phyloP scores from a whole-genome alignment of 2,329 filamentous ascomycete genomes.

The Hawksworthiomyces lignivorus region DNA sequence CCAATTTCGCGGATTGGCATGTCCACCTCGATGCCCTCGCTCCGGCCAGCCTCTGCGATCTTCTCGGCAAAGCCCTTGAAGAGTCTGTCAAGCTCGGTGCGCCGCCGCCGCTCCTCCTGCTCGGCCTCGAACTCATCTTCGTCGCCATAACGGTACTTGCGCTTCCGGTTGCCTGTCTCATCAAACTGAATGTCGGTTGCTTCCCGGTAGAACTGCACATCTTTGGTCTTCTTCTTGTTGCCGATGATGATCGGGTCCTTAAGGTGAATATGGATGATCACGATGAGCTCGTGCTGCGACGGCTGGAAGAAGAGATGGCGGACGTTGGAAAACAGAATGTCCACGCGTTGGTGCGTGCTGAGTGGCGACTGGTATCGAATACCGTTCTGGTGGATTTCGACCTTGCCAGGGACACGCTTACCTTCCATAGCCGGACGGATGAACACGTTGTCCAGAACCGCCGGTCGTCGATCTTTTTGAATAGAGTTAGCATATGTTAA shows the following conservation, averaged over 20 bases:
- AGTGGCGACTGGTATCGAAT: constrained; percentile 84
- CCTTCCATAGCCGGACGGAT: constrained; percentile 92
- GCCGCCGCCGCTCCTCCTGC: constrained; percentile 86
- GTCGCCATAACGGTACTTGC: constrained; percentile 94
- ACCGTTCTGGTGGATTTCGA: constrained; percentile 99
- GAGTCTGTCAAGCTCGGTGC: constrained; percentile 86
- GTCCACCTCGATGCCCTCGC: constrained; percentile 85
- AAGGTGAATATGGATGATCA: constrained; percentile 95
- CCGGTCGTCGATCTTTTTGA: constrained; percentile 69
- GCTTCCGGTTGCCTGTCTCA: constrained; percentile 94
- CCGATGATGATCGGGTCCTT: constrained; percentile 98
- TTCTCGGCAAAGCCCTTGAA: constrained; percentile 97
- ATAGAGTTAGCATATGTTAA: constrained; percentile 11
- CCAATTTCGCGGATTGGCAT: constrained; percentile 95
- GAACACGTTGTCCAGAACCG: constrained; percentile 88
- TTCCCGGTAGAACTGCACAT: constrained; percentile 96
- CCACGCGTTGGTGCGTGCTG: constrained; percentile 73
- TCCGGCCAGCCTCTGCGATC: constrained; percentile 90
- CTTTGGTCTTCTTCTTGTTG: constrained; percentile 96
- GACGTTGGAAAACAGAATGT: constrained; percentile 95
- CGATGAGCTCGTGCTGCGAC: constrained; percentile 90
- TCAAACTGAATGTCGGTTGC: constrained; percentile 98
- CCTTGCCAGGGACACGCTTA: constrained; percentile 89
- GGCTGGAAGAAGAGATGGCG: constrained; percentile 99
- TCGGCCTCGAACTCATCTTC: constrained; percentile 99